Conservation (phyloP, 768 basidiomycete genomes). For the Floccularia luteovirens region DNA sequence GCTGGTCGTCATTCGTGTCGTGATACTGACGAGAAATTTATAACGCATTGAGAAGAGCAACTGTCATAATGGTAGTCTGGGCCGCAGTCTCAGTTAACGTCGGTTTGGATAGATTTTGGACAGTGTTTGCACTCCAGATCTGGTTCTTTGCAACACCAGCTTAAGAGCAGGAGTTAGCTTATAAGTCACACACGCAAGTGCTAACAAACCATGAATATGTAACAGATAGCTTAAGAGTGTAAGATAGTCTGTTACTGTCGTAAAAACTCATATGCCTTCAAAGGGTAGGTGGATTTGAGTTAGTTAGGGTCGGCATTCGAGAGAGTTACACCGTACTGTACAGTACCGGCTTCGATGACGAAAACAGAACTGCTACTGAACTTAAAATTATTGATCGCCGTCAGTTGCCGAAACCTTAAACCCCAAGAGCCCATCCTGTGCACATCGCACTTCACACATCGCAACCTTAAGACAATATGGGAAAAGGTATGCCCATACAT, state of each 20-base stretch:
- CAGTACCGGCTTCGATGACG: no score
- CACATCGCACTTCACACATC: constrained; percentile 23
- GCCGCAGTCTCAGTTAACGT: constrained; percentile 5
- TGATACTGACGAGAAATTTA: no score
- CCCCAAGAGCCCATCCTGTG: constrained; percentile 13
- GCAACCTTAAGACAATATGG: constrained; percentile 64
- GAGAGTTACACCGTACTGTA: no score
- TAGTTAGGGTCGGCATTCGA: not conserved
- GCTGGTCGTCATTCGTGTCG: no score
- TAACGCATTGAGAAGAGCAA: no score
- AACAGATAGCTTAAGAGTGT: constrained; percentile 19
- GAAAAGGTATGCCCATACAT: constrained; percentile 45
- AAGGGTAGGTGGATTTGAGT: constrained; percentile 8
- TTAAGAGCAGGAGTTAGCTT: not conserved
- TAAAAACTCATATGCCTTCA: constrained; percentile 17
- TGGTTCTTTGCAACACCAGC: constrained; percentile 7
- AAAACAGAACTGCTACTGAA: no score
- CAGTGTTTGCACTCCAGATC: constrained; percentile 10
- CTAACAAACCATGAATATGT: constrained; percentile 16
- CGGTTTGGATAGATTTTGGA: constrained; percentile 13
- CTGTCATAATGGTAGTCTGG: no score
- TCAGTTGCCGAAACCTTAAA: constrained; percentile 29
- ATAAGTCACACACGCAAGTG: not conserved
- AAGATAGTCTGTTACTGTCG: constrained; percentile 18
- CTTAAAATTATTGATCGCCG: no score